Base-by-base conservation (phyloP, 2,329 filamentous ascomycete genomes). In the Penicillium sp. region DNA sequence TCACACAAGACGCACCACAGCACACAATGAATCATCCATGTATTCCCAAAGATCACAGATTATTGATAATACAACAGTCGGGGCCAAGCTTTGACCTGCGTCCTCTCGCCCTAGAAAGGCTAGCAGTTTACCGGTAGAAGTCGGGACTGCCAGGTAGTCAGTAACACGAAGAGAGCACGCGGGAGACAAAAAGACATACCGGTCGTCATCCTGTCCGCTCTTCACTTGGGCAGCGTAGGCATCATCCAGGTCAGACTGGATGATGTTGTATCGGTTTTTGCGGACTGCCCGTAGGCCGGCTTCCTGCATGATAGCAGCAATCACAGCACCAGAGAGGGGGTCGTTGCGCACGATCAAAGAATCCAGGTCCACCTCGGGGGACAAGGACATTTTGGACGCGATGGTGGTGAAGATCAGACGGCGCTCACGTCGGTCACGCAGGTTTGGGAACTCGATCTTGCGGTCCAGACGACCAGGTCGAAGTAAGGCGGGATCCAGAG, bases 251-350 rank as follows among this genome's bases (percentile, higher is more conserved):
- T 99, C 94, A 57, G 84, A 86, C 80, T 99, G 94, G 68, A 99
- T 97, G 72, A 99, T 99, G 76, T 99, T 97, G 78, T 99, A 99
- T 67, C 94, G 82, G 77, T 99, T 97, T 86, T 97, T 97, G 67
- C 93, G 84, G 59, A 97, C 93, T 21, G 93, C 93, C 61, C 92
- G 85, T 63, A 99, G 81, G 61, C 94, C 94, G 26, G 94, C 94
- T 78, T 99, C 94, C 75, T 99, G 94, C 94, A 99, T 99, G 71
- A 99, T 96, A 45, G 94, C 94, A 41, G 94, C 92, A 71, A 99
- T 99, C 64, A 99, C 88, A 51, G 94, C 94, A 65, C 94, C 94
- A 42, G 90, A 95, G 42, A 99, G 79, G 2, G 94, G 94, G 71
- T 99, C 94, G 70, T 97, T 99, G 66, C 94, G 86, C 61, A 97